Evolutionary conservation across 768 basidiomycete genomes (phyloP), one percentile per base, ranked within the genome.

Genomic region (Mycena alexandri): DNA sequence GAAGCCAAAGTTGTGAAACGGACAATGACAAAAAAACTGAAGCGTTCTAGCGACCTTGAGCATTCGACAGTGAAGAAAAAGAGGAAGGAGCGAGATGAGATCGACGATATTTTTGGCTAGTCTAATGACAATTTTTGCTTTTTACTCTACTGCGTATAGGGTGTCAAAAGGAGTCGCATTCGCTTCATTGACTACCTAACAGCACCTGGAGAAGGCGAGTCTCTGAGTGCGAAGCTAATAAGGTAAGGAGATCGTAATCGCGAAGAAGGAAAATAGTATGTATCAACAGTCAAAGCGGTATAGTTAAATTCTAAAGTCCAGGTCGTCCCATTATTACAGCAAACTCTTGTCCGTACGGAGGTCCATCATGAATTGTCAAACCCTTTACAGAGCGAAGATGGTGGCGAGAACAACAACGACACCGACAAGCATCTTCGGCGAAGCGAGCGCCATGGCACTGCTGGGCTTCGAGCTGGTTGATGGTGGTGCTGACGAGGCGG

Each of bases 31-130:
- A 57, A 58, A 43, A 48, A 29, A 38, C n/a, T 47, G 48, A 62
- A 59, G 34, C 56, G 29, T 7, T 22, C 48, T 14, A 53, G 21
- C 33, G 46, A 46, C 36, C 11, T 36, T n/a, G 33, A 34, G 51
- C 60, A 13, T 10, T 34, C 33, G 5, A 83, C 79, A 68, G 80
- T 77, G 65, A 81, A 80, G 65, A 81, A 80, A 69, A 81, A 78
- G 67, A 85, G 80, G 74, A 77, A 75, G 65, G 77, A 75, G 47
- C 79, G 71, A 60, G 84, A 92, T 69, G 90, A 90, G 72, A 92
- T 92, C 42, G 90, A 92, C 69, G 85, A 85, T n/a, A 91, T 92
- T 22, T 91, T 91, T 74, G 86, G 84, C 0, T 81, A 61, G 55
- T 61, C 19, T 47, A n/a, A 12, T 17, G 13, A 25, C 29, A 25